phyloP scores from a whole-genome alignment of 2,329 filamentous ascomycete genomes.

The Penicillium fuscoglaucum region DNA sequence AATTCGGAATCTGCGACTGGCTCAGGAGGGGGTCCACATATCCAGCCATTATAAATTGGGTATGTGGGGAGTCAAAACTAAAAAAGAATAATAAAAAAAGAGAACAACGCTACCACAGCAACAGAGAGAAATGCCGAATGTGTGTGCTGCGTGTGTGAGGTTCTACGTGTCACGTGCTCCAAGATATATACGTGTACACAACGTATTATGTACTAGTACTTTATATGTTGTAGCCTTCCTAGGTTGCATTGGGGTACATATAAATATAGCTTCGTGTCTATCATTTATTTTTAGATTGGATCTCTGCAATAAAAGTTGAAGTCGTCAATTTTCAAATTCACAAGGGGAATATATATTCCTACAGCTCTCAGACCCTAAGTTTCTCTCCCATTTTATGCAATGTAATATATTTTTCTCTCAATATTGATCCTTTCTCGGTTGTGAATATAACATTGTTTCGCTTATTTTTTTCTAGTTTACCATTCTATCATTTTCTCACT shows the following conservation, averaged over 20 bases:
- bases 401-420: background rate
- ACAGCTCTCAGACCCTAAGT: background rate
- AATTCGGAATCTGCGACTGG: conserved; percentile 11
- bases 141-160: background rate
- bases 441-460: background rate
- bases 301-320: background rate
- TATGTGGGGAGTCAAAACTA: conserved; percentile 1
- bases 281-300: background rate
- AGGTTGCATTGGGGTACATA: background rate
- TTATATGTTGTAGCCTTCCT: background rate
- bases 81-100: background rate
- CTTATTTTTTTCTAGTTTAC: too few relatives aligned
- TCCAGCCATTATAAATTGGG: conserved; percentile 11
- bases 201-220: background rate
- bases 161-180: background rate
- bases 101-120: conserved; percentile 1
- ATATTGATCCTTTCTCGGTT: background rate
- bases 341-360: background rate
- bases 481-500: too few relatives aligned
- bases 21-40: conserved; percentile 6
- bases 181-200: background rate
- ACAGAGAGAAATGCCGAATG: background rate
- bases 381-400: too few relatives aligned
- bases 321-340: background rate
- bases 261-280: background rate